Percentiles rank a stretch among this genome's conserved stretches.
These are phyloP conservation scores for Lactifluus pinguis DNA, from an alignment of 768 basidiomycete genomes.

Conservation along the genomic window DNA sequence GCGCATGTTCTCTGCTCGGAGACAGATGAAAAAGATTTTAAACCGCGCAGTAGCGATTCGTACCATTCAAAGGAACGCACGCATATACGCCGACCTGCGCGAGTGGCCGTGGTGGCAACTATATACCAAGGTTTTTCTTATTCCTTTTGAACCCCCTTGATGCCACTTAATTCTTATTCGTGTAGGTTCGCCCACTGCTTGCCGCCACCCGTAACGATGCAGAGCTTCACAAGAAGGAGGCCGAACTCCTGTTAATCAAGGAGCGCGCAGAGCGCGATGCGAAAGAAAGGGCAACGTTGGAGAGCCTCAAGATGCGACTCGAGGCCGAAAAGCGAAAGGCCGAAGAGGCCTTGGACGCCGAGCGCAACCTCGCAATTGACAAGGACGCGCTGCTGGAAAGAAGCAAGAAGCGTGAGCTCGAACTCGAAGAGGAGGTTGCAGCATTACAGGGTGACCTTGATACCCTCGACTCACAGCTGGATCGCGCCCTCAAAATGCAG, in stretches of 20 bases:
- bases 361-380: slow-evolving; percentile 69
- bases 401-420: slow-evolving; percentile 75
- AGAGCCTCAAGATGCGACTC: slow-evolving; percentile 71
- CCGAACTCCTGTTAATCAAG: slow-evolving; percentile 69
- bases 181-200: slow-evolving; percentile 79
- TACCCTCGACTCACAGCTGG: slow-evolving; percentile 76
- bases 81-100: slow-evolving; percentile 78
- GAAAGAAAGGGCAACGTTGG: slow-evolving; percentile 67
- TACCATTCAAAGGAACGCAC: slow-evolving; percentile 90
- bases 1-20: slow-evolving; percentile 74
- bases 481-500: slow-evolving; percentile 66
- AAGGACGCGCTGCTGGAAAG: slow-evolving; percentile 78
- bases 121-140: slow-evolving; percentile 66
- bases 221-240: slow-evolving; percentile 79
- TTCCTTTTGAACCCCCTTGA: not conserved
- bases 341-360: slow-evolving; percentile 73
- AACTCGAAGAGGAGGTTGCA: slow-evolving; percentile 77
- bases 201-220: slow-evolving; percentile 91
- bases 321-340: slow-evolving; percentile 79
- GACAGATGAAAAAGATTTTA: slow-evolving; percentile 91
- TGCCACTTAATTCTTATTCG: not conserved
- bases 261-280: slow-evolving; percentile 86
- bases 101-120: slow-evolving; percentile 99
- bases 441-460: slow-evolving; percentile 79
- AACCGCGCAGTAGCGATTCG: slow-evolving; percentile 86